Percentiles rank a stretch among this genome's conserved stretches.
Evolutionary conservation across 192 early-diverging fungal species (phyloP).

Genomic region (Jimgerdemannia flammicorona): DNA sequence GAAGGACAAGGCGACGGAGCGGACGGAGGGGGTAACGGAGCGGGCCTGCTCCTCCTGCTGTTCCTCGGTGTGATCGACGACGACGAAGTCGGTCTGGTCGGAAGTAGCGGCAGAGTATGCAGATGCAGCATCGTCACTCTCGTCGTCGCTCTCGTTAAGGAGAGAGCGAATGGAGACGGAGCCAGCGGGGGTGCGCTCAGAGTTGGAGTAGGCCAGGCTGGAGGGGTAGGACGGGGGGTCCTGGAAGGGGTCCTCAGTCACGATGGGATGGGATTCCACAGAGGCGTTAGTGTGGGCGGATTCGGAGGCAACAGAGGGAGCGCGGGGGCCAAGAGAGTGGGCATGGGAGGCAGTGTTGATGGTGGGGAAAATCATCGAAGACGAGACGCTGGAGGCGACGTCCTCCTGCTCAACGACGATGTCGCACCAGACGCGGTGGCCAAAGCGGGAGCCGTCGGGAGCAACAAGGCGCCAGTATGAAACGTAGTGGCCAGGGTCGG

Average conservation of each 20-base stretch:
- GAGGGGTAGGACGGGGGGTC: background rate
- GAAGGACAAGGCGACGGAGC: background rate
- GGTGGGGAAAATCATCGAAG: background rate
- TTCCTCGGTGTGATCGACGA: background rate
- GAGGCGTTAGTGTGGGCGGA: background rate
- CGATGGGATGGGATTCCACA: background rate
- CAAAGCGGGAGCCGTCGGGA: conserved; percentile 58
- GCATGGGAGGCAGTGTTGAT: background rate
- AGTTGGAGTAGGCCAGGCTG: background rate
- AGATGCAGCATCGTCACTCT: background rate
- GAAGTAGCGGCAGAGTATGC: background rate
- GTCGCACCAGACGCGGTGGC: conserved; percentile 63
- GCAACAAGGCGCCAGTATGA: conserved; percentile 61
- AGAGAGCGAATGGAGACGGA: conserved; percentile 1
- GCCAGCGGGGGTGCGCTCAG: background rate
- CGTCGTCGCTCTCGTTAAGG: background rate
- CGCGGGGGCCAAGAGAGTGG: too few relatives aligned
- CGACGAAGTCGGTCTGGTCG: background rate
- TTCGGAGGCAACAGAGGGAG: background rate
- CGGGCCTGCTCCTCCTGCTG: background rate
- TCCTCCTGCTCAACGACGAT: conserved; percentile 47
- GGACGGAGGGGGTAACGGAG: background rate
- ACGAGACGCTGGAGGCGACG: background rate
- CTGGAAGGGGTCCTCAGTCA: conserved; percentile 1
- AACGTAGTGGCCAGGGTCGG: conserved; percentile 49